Percentiles rank a stretch among this genome's conserved stretches.
These are phyloP conservation scores for Phylloporus arenicola DNA, from an alignment of 768 basidiomycete species.

Conservation along the genomic window DNA sequence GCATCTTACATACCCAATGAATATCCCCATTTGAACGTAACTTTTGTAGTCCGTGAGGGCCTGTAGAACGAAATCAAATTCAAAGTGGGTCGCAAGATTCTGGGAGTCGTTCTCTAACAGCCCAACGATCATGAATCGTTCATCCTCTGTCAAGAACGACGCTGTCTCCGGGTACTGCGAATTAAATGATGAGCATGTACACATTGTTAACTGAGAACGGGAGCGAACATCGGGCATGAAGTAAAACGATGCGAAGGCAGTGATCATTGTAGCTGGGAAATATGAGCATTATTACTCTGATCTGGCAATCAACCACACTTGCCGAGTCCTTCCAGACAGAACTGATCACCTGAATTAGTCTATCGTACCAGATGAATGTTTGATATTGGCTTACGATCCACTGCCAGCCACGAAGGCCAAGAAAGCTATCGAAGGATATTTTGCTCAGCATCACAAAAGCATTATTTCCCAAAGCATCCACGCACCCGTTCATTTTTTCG, in stretches of 20 bases:
- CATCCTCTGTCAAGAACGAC: not conserved
- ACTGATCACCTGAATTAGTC: not conserved
- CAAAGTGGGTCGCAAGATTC: not conserved
- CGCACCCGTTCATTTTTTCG: slow-evolving; percentile 2
- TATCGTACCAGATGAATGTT: not conserved
- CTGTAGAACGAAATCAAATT: not conserved
- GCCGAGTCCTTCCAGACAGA: slow-evolving; percentile 1
- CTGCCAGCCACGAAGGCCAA: slow-evolving; percentile 1
- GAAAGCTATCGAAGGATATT: not conserved
- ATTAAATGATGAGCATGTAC: not conserved
- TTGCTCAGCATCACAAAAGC: not conserved
- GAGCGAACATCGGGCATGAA: not conserved
- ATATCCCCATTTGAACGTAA: slow-evolving; percentile 1
- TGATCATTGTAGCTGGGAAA: not conserved
- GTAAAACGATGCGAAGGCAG: not conserved
- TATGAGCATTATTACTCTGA: not conserved
- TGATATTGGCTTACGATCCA: slow-evolving; percentile 2
- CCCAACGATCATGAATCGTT: not conserved
- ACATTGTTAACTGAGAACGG: not conserved
- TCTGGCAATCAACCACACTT: not conserved
- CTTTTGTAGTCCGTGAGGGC: slow-evolving; percentile 1
- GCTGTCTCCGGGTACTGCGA: slow-evolving; percentile 1
- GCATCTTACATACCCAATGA: not conserved
- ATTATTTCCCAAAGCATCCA: not conserved
- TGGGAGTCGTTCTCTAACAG: not conserved